Evolutionary conservation across 2,329 filamentous ascomycete genomes (phyloP).

Genomic region (Chalaropsis ovoidea): DNA sequence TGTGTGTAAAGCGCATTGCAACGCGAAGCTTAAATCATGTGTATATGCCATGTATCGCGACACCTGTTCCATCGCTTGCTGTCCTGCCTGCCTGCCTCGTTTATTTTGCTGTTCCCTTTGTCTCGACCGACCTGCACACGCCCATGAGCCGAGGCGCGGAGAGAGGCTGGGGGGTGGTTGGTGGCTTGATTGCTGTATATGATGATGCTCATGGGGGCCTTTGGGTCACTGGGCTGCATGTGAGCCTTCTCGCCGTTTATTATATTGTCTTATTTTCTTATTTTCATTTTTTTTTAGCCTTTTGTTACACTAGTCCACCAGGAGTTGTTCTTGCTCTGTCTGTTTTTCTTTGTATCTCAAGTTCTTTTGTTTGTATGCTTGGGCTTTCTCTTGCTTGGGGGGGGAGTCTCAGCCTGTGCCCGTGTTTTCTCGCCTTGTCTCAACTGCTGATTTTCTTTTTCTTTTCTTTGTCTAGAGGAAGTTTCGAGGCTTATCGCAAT

Average conservation of each 20-base stretch:
- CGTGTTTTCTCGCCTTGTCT: background rate
- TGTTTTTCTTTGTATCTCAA: slow-evolving; percentile 3
- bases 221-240: background rate
- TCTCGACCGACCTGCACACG: background rate
- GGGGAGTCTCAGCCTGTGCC: background rate
- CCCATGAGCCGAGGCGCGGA: background rate
- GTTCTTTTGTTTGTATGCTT: background rate
- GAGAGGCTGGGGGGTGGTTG: background rate
- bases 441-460: background rate
- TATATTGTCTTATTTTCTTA: slow-evolving; percentile 14
- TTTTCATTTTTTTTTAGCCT: background rate
- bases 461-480: background rate
- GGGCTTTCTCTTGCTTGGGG: too few relatives aligned
- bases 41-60: background rate
- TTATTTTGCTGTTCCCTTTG: background rate
- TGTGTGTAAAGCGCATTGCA: background rate
- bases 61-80: background rate
- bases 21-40: background rate
- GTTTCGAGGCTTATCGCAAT: background rate
- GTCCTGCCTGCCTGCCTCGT: background rate
- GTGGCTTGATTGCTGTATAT: background rate
- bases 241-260: background rate
- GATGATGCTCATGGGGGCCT: background rate
- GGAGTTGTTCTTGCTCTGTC: background rate
- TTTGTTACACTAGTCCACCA: background rate